Percentiles rank a stretch among this genome's conserved stretches.
Evolutionary conservation across 306 rosid species (phyloP).

Genomic region (Cicer yamashitae): DNA sequence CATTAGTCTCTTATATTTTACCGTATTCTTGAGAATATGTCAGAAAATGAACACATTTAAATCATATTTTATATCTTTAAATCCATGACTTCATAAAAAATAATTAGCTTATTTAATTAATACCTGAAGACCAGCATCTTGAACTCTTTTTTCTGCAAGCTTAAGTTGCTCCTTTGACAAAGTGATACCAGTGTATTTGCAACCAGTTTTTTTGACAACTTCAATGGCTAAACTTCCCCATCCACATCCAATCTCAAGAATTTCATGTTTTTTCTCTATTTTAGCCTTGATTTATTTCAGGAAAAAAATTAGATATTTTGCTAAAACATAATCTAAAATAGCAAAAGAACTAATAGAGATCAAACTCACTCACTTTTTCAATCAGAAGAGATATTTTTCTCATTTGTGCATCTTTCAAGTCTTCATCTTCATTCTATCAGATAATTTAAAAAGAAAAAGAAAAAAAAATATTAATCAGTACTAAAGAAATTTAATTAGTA

Average conservation of each 20-base stretch:
- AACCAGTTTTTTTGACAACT: slow-evolving; percentile 77
- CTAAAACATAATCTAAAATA: background rate
- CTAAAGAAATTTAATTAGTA: slow-evolving; percentile 26
- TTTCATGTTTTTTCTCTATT: slow-evolving; percentile 70
- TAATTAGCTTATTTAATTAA: background rate
- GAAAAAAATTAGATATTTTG: slow-evolving; percentile 14
- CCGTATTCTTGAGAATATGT: background rate
- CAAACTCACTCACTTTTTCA: slow-evolving; percentile 56
- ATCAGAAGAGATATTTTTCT: slow-evolving; percentile 76
- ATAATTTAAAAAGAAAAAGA: slow-evolving; percentile 9
- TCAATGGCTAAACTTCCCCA: slow-evolving; percentile 96
- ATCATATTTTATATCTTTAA: background rate
- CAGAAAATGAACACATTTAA: background rate
- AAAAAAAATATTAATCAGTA: background rate
- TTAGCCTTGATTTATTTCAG: slow-evolving; percentile 56
- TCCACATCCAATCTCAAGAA: slow-evolving; percentile 88
- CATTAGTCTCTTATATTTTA: background rate
- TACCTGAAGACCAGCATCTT: slow-evolving; percentile 85
- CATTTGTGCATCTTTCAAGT: slow-evolving; percentile 74
- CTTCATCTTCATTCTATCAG: slow-evolving; percentile 67
- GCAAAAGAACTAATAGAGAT: background rate
- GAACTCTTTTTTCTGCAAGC: slow-evolving; percentile 69
- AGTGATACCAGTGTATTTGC: slow-evolving; percentile 91
- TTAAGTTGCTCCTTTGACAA: slow-evolving; percentile 79
- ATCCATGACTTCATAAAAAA: background rate